phyloP scores from a whole-genome alignment of 345 rosid species.

The Cardiospermum halicacabum region DNA sequence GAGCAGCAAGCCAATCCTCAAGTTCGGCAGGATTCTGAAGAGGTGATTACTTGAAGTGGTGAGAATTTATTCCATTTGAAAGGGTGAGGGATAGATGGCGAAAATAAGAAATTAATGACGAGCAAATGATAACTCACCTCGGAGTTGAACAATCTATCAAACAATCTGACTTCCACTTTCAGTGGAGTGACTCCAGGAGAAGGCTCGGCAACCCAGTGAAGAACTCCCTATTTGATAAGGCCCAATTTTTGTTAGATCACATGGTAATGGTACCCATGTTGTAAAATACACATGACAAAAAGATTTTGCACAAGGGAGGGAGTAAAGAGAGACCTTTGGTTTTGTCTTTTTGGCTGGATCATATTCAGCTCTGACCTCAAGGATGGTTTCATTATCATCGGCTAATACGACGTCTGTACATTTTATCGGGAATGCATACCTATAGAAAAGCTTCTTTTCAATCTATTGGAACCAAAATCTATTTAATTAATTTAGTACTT shows the following conservation, averaged over 20 bases:
- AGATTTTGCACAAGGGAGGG: not conserved
- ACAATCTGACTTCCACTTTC: constrained; percentile 86
- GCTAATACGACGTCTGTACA: constrained; percentile 63
- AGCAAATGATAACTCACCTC: constrained; percentile 47
- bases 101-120: not conserved
- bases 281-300: constrained; percentile 6
- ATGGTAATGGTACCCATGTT: too few species aligned
- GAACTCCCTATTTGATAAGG: constrained; percentile 60
- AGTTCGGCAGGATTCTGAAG: constrained; percentile 80
- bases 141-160: constrained; percentile 74
- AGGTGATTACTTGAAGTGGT: constrained; percentile 14
- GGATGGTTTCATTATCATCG: constrained; percentile 67
- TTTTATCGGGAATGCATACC: constrained; percentile 71
- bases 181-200: constrained; percentile 60
- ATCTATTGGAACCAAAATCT: constrained; percentile 4
- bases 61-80: constrained; percentile 1
- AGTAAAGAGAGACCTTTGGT: constrained; percentile 60
- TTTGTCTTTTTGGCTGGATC: constrained; percentile 80
- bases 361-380: constrained; percentile 75
- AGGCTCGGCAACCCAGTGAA: constrained; percentile 90
- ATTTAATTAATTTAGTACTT: not conserved
- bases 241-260: not conserved
- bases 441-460: constrained; percentile 16
- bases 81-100: too few species aligned
- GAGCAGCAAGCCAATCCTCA: constrained; percentile 77